Conservation (phyloP, 805 yeast species). For the Zygosaccharomyces lentus region DNA sequence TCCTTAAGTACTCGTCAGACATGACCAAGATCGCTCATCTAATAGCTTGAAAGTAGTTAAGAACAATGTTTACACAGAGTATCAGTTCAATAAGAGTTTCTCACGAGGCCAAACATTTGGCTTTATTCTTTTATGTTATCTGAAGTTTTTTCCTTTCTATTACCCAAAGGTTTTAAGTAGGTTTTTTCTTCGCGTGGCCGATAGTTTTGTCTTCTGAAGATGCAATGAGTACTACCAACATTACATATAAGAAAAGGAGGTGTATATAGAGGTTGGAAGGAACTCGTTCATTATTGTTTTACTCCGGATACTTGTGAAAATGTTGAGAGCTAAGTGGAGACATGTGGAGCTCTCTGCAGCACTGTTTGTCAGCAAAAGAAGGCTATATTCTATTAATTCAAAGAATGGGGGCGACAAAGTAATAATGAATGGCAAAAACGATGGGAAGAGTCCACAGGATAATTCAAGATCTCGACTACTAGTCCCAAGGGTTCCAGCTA, state of each 20-base stretch:
- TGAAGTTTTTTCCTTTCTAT: background rate
- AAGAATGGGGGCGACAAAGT: background rate
- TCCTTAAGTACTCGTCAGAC: background rate
- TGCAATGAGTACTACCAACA: background rate
- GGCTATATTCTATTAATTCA: constrained; percentile 1
- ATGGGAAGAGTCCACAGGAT: background rate
- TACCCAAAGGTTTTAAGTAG: background rate
- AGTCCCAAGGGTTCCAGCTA: constrained; percentile 31
- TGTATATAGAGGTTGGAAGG: no score
- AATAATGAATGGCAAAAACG: background rate
- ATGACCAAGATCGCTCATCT: background rate
- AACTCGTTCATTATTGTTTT: background rate
- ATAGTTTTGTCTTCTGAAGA: background rate
- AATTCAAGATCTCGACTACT: constrained; percentile 8
- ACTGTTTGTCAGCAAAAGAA: background rate
- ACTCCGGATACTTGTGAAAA: background rate
- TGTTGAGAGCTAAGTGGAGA: background rate
- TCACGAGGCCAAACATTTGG: background rate
- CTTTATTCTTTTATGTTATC: background rate
- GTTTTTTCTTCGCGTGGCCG: background rate
- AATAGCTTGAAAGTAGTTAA: background rate
- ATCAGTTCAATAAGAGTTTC: background rate
- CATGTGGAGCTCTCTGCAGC: background rate
- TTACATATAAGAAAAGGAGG: background rate
- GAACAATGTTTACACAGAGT: background rate